Evolutionary conservation across 116 monocot species (phyloP), one percentile per base, ranked within the genome.

Genomic region (Trichopus zeylanicus): DNA sequence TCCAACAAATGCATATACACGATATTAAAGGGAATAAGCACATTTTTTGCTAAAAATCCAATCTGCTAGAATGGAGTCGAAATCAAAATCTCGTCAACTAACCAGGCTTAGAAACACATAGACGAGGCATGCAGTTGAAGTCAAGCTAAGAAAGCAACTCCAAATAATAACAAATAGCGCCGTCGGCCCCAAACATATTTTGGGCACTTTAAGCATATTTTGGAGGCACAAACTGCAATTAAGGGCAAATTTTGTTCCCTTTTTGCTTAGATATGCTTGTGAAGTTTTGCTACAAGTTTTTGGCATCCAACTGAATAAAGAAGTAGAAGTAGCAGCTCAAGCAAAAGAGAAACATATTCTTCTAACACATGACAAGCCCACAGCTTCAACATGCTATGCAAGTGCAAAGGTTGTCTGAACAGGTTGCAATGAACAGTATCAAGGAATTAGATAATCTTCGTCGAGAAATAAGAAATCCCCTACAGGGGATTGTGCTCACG

Each of bases 121-220:
- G 42, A 83, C 34, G 26, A 77, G 46, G 58, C 74, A 78, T 49
- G 69, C 28, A 1, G 68, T 69, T 29, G 95, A 89, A 29, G 86
- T 81, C 69, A 81, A 73, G 62, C 83, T 81, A 61, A 95, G 75
- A 54, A 86, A 87, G 57, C 60, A 81, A 29, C 95, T 84, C 95
- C 95, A 95, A 7, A 87, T 15, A 22, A 84, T 77, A 33, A 95
- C 67, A 63, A 95, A 84, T 24, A 90, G 42, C 3, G 84, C 59
- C 10, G 71, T 60, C 29, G 83, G 70, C 16, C 83, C 90, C 60
- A 86, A n/a, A n/a, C n/a, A n/a, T n/a, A n/a, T n/a, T n/a, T n/a
- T n/a, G n/a, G n/a, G n/a, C n/a, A n/a, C n/a, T n/a, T n/a, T n/a
- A n/a, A n/a, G n/a, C n/a, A n/a, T n/a, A n/a, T n/a, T n/a, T n/a